phyloP scores from a whole-genome alignment of 257 asterid genomes.

The Nicotiana obtusifolia region DNA sequence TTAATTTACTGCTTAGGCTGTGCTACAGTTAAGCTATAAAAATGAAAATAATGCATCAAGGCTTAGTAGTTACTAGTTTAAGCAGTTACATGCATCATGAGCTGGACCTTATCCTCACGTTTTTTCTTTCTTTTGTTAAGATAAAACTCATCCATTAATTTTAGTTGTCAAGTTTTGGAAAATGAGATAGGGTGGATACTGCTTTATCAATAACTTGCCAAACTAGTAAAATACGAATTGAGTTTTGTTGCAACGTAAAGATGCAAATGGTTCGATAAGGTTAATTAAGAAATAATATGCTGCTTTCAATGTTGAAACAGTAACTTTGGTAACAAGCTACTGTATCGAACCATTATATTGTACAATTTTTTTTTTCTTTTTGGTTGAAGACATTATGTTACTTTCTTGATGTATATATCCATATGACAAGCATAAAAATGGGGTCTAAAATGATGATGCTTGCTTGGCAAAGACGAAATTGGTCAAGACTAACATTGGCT shows the following conservation, averaged over 20 bases:
- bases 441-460: not conserved
- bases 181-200: not conserved
- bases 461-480: not conserved
- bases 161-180: not conserved
- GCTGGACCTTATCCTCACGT: not conserved
- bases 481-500: not conserved
- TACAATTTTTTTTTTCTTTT: not conserved
- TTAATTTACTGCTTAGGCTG: not conserved
- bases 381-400: not conserved
- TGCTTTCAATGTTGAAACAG: not conserved
- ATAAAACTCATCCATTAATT: not conserved
- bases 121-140: not conserved
- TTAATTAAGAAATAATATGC: not conserved
- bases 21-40: not conserved
- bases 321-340: not conserved
- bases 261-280: not conserved
- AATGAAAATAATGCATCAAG: not conserved
- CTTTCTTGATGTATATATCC: not conserved
- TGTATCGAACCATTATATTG: not conserved
- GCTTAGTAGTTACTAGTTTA: not conserved
- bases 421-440: not conserved
- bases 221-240: not conserved
- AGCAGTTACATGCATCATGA: not conserved
- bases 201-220: constrained; percentile 1
- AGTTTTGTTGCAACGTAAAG: not conserved